phyloP scores from a whole-genome alignment of 163 green algal genomes.

The Scenedesmus sp. region DNA sequence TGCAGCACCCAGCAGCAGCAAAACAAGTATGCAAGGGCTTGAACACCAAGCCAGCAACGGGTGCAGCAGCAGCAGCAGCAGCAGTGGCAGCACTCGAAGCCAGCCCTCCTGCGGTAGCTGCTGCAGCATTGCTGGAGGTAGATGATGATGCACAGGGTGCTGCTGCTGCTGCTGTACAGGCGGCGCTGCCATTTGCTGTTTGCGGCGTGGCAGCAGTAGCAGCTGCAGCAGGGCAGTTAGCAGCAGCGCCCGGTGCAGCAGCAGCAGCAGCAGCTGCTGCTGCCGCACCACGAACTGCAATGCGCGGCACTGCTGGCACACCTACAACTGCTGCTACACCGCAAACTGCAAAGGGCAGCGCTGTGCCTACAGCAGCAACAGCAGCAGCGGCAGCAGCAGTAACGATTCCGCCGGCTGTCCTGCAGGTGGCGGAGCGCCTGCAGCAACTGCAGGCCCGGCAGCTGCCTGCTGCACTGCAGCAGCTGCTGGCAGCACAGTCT shows the following conservation, averaged over 20 bases:
- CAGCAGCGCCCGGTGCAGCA: too few relatives aligned
- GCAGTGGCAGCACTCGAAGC: neutral
- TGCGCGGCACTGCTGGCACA: too few relatives aligned
- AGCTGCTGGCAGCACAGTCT: neutral
- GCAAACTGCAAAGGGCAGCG: neutral
- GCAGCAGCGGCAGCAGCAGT: neutral
- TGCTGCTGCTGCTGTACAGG: neutral
- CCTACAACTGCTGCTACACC: neutral
- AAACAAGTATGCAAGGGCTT: neutral
- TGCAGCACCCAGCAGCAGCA: neutral
- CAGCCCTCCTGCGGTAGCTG: neutral
- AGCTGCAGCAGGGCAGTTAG: too few relatives aligned
- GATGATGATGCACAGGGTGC: neutral
- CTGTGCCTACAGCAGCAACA: neutral
- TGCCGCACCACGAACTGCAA: too few relatives aligned
- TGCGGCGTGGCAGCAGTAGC: too few relatives aligned
- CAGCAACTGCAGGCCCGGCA: neutral
- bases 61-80: neutral
- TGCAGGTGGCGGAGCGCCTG: neutral
- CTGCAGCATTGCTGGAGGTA: neutral
- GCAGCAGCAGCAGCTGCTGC: too few relatives aligned
- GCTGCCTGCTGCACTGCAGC: neutral
- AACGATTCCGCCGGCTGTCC: neutral
- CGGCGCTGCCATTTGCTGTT: too few relatives aligned
- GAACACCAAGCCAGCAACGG: neutral